Base-by-base conservation (phyloP, 163 green algal genomes). In the Scenedesmus sp. region DNA sequence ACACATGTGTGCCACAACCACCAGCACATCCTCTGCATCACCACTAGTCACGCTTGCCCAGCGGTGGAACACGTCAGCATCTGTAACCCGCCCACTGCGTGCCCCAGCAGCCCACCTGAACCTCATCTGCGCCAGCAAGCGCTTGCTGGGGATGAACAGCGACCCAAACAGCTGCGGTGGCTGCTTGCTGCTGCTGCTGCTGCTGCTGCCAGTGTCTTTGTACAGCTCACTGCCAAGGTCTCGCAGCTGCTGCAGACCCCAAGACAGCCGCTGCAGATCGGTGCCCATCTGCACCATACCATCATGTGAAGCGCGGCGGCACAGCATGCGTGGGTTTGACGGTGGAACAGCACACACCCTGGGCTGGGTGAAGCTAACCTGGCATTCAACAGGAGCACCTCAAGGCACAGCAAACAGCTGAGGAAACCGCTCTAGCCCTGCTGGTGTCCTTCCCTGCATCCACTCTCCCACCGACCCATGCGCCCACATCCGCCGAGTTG, bases 41-140 rank as follows among this genome's bases (percentile, higher is more conserved):
- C n/a, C n/a, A n/a, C n/a, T n/a, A n/a, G n/a, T n/a, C n/a, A n/a
- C n/a, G n/a, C n/a, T n/a, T n/a, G n/a, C n/a, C n/a, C n/a, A n/a
- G n/a, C n/a, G n/a, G n/a, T n/a, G n/a, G n/a, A 46, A 61, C 44
- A 84, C 7, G n/a, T 46, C 22, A 68, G n/a, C 65, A 40, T 1
- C 22, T 18, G 37, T 40, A 78, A 78, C 24, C 26, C 9, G 15
- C 9, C 2, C 5, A 40, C 4, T 13, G 0, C 30, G 33, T 30
- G 16, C 35, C 20, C 33, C 35, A 42, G 37, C 35, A 12, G 30
- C 56, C 1, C 42, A 88, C 83, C 83, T 79, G 59, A 95, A 96
- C 24, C 76, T 85, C 94, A 96, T 95, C 70, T 95, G 92, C 0
- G 94, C 93, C 68, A 96, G 93, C 73, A 96, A 91, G 83, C 91